phyloP scores from a whole-genome alignment of 2,329 filamentous ascomycete species.

The Sporothrix curviconia region DNA sequence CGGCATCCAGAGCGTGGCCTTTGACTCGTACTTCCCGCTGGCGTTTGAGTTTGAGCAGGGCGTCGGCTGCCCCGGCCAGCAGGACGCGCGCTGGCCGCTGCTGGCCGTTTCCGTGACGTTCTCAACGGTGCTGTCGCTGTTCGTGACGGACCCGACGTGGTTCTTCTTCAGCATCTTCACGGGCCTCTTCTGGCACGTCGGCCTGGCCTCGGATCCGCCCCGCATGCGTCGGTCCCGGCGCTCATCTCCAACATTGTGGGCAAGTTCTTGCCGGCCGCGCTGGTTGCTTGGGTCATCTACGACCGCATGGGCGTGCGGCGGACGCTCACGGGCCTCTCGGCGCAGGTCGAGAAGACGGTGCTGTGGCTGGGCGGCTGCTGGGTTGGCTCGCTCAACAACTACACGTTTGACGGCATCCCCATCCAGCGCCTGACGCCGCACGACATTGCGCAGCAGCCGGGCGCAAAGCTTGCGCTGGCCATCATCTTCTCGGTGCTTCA shows the following conservation, averaged over 20 bases:
- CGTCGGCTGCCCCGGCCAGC: constrained; percentile 57
- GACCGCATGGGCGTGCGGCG: constrained; percentile 71
- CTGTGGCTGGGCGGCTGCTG: constrained; percentile 87
- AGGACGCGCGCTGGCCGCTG: constrained; percentile 75
- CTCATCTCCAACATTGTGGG: constrained; percentile 73
- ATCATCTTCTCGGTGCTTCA: constrained; percentile 67
- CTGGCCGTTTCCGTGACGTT: constrained; percentile 77
- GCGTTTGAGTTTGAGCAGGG: constrained; percentile 69
- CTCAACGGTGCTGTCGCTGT: constrained; percentile 69
- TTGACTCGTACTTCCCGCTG: constrained; percentile 84
- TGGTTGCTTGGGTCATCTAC: constrained; percentile 83
- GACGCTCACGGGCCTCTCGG: constrained; percentile 63
- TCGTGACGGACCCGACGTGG: constrained; percentile 68
- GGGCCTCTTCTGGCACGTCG: constrained; percentile 82
- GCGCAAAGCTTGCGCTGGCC: constrained; percentile 74
- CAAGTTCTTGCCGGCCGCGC: constrained; percentile 78
- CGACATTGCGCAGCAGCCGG: constrained; percentile 82
- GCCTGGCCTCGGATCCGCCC: constrained; percentile 84
- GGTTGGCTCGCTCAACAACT: constrained; percentile 87
- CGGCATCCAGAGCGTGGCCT: constrained; percentile 69
- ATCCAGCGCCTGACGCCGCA: constrained; percentile 87
- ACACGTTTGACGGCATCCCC: constrained; percentile 90
- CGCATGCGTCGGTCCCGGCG: constrained; percentile 56
- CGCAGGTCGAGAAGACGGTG: constrained; percentile 83
- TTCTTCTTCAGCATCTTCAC: constrained; percentile 83